Conservation (phyloP, 352 stramenopile species). For the Thalassiosira allenii region DNA sequence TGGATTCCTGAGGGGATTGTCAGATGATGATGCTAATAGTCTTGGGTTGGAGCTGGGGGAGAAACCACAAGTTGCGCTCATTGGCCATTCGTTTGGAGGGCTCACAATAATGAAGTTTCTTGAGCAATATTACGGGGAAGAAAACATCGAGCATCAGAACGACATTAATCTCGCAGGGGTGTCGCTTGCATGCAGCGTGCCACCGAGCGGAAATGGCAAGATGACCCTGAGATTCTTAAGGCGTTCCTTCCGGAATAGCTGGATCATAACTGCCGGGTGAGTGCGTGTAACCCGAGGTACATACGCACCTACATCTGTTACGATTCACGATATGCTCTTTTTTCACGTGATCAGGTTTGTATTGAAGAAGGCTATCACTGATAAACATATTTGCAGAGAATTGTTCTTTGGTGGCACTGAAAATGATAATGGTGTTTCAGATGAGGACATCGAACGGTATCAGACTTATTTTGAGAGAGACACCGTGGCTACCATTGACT, state of each 20-base stretch:
- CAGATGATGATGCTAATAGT: constrained; percentile 31
- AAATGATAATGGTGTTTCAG: constrained; percentile 70
- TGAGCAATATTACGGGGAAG: constrained; percentile 64
- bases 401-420: constrained; percentile 80
- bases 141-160: constrained; percentile 13
- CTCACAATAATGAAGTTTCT: constrained; percentile 86
- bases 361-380: constrained; percentile 74
- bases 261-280: constrained; percentile 82
- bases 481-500: constrained; percentile 81
- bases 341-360: too few species aligned
- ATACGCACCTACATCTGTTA: too few species aligned
- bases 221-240: constrained; percentile 85
- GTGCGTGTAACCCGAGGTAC: too few species aligned
- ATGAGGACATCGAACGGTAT: constrained; percentile 77
- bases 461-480: constrained; percentile 81
- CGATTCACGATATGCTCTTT: too few species aligned
- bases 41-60: constrained; percentile 30
- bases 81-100: constrained; percentile 87
- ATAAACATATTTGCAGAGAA: constrained; percentile 70
- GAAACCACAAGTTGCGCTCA: constrained; percentile 66
- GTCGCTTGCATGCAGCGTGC: constrained; percentile 85
- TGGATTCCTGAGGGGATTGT: constrained; percentile 60
- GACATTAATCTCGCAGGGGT: constrained; percentile 64
- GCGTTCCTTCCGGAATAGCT: constrained; percentile 73
- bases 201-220: constrained; percentile 85